Evolutionary conservation across 495 filamentous ascomycete genomes (phyloP).

Genomic region (Daldinia loculata): DNA sequence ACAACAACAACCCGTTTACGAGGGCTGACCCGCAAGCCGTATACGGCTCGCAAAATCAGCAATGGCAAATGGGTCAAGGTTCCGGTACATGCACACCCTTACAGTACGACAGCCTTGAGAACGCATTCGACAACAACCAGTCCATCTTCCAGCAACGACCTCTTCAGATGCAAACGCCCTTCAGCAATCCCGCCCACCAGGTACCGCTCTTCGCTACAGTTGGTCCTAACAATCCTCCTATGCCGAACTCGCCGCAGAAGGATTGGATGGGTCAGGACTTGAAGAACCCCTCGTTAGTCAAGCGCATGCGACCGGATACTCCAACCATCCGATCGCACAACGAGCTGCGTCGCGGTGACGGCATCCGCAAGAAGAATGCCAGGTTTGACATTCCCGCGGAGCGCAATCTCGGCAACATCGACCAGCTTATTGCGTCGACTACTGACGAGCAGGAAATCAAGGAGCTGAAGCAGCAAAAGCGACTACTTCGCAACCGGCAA

Average conservation of each 20-base stretch:
- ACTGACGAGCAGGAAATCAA: conserved; percentile 94
- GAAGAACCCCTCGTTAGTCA: conserved; percentile 70
- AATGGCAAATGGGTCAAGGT: conserved; percentile 69
- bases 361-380: conserved; percentile 99
- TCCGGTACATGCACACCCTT: conserved; percentile 57
- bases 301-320: conserved; percentile 73
- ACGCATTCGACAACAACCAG: conserved; percentile 66
- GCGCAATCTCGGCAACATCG: conserved; percentile 92
- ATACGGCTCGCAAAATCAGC: conserved; percentile 59
- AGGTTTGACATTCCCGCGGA: conserved; percentile 97
- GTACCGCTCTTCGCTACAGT: conserved; percentile 61
- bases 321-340: conserved; percentile 81
- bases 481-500: conserved; percentile 91
- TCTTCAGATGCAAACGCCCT: conserved; percentile 61
- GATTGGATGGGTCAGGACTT: conserved; percentile 63
- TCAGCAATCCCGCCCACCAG: conserved; percentile 58
- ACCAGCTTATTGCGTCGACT: conserved; percentile 87
- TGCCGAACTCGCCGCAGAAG: conserved; percentile 63
- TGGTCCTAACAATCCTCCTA: conserved; percentile 53
- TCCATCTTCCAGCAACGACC: conserved; percentile 61
- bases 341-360: conserved; percentile 82
- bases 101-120: conserved; percentile 70
- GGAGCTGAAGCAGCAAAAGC: conserved; percentile 98
- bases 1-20: conserved; percentile 59
- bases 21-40: conserved; percentile 46